Conservation (phyloP, 331 rosid species). For the Quercus lobata region DNA sequence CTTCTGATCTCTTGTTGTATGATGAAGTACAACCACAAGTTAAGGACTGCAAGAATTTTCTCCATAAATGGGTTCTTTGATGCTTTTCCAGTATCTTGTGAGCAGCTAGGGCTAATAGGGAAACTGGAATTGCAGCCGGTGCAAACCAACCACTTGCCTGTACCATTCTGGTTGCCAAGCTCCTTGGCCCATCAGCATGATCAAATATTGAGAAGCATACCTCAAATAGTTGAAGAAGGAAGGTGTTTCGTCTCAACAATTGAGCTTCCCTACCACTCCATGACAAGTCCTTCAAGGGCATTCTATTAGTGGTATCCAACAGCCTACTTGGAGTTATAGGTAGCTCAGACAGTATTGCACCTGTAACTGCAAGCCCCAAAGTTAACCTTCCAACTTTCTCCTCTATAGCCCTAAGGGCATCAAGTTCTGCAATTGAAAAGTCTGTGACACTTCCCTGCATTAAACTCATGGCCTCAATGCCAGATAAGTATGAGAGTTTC, state of each 20-base stretch:
- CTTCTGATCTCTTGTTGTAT: constrained; percentile 55
- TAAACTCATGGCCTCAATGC: constrained; percentile 71
- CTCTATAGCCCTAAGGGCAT: constrained; percentile 72
- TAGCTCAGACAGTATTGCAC: constrained; percentile 76
- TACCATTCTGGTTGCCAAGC: constrained; percentile 86
- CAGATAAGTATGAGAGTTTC: constrained; percentile 77
- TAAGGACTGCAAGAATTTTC: constrained; percentile 41
- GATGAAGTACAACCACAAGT: constrained; percentile 64
- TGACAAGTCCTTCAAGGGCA: constrained; percentile 72
- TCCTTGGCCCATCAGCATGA: constrained; percentile 84
- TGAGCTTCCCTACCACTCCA: constrained; percentile 64
- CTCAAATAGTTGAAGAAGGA: constrained; percentile 75
- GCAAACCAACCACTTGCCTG: constrained; percentile 89
- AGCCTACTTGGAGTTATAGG: constrained; percentile 80
- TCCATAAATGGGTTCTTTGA: constrained; percentile 45
- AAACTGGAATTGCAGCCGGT: constrained; percentile 62
- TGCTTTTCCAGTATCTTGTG: constrained; percentile 62
- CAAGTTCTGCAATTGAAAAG: constrained; percentile 58
- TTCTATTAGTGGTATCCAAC: constrained; percentile 76
- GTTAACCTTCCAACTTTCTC: constrained; percentile 75
- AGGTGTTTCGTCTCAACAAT: constrained; percentile 48
- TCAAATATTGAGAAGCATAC: constrained; percentile 91
- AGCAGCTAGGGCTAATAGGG: constrained; percentile 63
- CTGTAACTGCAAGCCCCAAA: constrained; percentile 66
- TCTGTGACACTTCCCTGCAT: constrained; percentile 69